These are phyloP conservation scores for Rugonectria rugulosa DNA, from an alignment of 2,329 filamentous ascomycete genomes.

Conservation along the genomic window DNA sequence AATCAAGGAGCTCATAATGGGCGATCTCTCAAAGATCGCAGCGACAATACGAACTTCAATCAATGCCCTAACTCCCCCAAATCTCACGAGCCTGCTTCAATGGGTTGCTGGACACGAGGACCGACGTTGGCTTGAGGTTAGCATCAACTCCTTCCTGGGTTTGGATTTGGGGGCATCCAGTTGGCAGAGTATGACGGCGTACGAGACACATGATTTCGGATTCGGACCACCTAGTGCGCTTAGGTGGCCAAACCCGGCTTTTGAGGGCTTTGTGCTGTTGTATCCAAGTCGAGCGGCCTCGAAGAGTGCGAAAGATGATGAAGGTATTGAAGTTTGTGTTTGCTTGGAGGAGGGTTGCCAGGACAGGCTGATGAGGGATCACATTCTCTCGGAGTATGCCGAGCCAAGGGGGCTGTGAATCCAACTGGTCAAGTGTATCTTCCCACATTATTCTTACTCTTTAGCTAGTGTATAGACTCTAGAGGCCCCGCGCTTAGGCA, in stretches of 20 bases:
- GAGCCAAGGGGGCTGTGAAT: constrained; percentile 1
- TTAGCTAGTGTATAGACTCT: no score
- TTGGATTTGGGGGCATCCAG: constrained; percentile 10
- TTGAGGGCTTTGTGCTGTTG: constrained; percentile 20
- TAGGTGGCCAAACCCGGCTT: constrained; percentile 9
- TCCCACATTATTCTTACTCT: no score
- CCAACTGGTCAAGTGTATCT: not conserved
- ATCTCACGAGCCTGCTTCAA: constrained; percentile 8
- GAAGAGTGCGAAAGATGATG: not conserved
- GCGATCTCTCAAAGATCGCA: constrained; percentile 1
- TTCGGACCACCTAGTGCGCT: constrained; percentile 14
- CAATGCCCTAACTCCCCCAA: constrained; percentile 9
- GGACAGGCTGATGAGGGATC: constrained; percentile 6
- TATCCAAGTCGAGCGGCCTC: constrained; percentile 6
- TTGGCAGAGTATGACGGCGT: constrained; percentile 20
- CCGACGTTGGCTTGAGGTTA: constrained; percentile 5
- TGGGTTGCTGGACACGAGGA: not conserved
- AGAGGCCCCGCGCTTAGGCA: no score
- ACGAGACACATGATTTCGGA: constrained; percentile 24
- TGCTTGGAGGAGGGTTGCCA: constrained; percentile 15
- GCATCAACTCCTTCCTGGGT: constrained; percentile 11
- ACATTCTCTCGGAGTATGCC: constrained; percentile 3
- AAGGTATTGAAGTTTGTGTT: constrained; percentile 21
- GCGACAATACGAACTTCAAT: constrained; percentile 8
- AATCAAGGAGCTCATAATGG: constrained; percentile 9